Evolutionary conservation across 805 yeast species (phyloP).

Genomic region (Myxozyma melibiosi): DNA sequence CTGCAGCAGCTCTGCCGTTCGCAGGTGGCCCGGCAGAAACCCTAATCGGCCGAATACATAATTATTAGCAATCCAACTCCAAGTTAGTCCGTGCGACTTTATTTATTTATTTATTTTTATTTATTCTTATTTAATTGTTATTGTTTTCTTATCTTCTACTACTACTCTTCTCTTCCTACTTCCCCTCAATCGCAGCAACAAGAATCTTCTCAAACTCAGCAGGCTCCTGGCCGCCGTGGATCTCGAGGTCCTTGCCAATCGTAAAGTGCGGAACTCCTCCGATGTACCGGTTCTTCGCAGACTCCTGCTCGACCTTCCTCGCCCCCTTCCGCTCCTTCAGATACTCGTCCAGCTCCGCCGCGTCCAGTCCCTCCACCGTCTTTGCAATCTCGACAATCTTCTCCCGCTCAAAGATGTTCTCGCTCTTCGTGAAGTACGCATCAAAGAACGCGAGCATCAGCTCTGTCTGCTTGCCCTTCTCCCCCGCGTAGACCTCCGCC

Average conservation of each 20-base stretch:
- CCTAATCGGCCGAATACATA: no score
- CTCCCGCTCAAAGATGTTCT: conserved; percentile 16
- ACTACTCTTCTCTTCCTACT: not conserved
- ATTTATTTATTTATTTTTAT: no score
- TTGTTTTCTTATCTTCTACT: not conserved
- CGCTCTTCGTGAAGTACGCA: conserved; percentile 18
- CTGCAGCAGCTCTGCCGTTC: no score
- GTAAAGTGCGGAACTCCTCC: conserved; percentile 31
- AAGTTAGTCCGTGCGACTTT: no score
- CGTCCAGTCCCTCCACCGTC: conserved; percentile 20
- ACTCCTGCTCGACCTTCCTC: conserved; percentile 17
- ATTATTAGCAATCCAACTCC: no score
- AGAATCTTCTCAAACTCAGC: conserved; percentile 18
- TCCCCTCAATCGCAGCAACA: not conserved
- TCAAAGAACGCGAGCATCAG: conserved; percentile 25
- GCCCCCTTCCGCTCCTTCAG: conserved; percentile 8
- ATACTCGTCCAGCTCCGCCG: conserved; percentile 17
- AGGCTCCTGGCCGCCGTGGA: conserved; percentile 28
- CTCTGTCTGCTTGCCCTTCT: conserved; percentile 26
- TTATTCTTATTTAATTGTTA: no score
- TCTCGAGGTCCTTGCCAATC: conserved; percentile 10
- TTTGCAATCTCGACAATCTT: conserved; percentile 14
- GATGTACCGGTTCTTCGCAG: conserved; percentile 11
- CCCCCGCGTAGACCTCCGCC: conserved; percentile 16
- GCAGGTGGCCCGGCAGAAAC: no score